These are phyloP conservation scores for Pleurotus salmoneostramineus DNA, from an alignment of 768 basidiomycete genomes.

Conservation along the genomic window DNA sequence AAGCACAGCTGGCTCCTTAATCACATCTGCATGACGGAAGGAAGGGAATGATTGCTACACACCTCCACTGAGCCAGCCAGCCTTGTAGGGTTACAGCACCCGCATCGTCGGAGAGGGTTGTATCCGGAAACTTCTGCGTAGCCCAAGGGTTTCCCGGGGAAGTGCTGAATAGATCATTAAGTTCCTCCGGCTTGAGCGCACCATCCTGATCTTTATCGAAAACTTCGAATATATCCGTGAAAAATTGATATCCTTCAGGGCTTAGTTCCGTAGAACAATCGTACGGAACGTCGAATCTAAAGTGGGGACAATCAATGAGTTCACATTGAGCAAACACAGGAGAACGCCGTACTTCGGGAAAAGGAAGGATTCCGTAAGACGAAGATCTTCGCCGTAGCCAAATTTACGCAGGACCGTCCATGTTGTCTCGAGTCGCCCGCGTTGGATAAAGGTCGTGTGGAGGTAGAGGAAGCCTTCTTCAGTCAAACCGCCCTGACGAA, in stretches of 20 bases:
- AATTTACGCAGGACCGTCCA: conserved; percentile 96
- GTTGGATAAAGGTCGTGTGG: conserved; percentile 95
- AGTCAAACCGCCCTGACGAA: conserved; percentile 79
- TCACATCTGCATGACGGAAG: neutral
- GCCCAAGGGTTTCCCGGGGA: conserved; percentile 98
- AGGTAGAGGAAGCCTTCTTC: conserved; percentile 92
- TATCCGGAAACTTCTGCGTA: conserved; percentile 87
- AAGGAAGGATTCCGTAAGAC: conserved; percentile 83
- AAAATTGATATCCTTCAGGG: conserved; percentile 93
- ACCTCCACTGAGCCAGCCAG: conserved; percentile 99
- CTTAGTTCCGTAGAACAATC: conserved; percentile 96
- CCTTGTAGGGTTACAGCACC: conserved; percentile 95
- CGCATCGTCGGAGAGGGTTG: conserved; percentile 79
- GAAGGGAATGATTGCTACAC: conserved; percentile 15
- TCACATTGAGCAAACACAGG: conserved; percentile 10
- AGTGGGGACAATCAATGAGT: conserved; percentile 6
- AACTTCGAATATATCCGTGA: conserved; percentile 93
- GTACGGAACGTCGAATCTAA: conserved; percentile 86
- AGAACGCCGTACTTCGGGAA: conserved; percentile 69
- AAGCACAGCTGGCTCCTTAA: neutral
- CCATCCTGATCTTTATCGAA: conserved; percentile 99
- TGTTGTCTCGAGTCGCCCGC: conserved; percentile 92
- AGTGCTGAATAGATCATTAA: conserved; percentile 88
- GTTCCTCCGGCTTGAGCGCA: conserved; percentile 76
- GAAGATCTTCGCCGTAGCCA: conserved; percentile 93